Conservation (phyloP, 208 protist genomes). For the Angomonas ambiguus region DNA sequence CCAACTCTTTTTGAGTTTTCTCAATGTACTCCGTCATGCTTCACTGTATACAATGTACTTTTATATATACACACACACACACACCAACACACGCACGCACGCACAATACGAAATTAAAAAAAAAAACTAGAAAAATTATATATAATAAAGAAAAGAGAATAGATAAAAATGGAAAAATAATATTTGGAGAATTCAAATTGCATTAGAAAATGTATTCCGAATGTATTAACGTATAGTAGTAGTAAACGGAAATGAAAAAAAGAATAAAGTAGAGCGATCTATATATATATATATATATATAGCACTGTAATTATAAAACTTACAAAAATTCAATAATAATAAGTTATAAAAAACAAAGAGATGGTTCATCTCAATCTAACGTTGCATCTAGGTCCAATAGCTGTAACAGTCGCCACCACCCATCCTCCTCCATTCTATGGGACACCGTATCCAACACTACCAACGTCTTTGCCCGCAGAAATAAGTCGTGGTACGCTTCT, state of each 20-base stretch:
- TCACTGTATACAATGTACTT: neutral
- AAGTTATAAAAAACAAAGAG: neutral
- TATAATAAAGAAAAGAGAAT: slow-evolving; percentile 4
- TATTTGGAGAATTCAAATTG: no score
- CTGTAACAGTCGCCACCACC: neutral
- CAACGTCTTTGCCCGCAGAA: neutral
- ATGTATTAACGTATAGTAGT: no score
- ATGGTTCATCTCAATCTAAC: neutral
- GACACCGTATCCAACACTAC: neutral
- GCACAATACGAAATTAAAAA: neutral
- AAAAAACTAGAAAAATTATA: neutral
- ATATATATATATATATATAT: neutral
- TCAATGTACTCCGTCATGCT: slow-evolving; percentile 52
- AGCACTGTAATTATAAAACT: no score
- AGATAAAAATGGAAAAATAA: neutral
- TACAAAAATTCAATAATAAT: neutral
- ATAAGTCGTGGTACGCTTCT: neutral
- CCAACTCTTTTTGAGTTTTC: slow-evolving; percentile 75
- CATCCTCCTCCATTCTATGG: neutral
- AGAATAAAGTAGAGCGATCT: neutral
- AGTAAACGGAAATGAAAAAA: neutral
- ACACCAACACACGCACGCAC: neutral
- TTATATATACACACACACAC: neutral
- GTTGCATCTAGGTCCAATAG: neutral
- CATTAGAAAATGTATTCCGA: no score